Evolutionary conservation across 2,329 filamentous ascomycete genomes (phyloP), one percentile per base, ranked within the genome.

Genomic region (Colletotrichum truncatum): DNA sequence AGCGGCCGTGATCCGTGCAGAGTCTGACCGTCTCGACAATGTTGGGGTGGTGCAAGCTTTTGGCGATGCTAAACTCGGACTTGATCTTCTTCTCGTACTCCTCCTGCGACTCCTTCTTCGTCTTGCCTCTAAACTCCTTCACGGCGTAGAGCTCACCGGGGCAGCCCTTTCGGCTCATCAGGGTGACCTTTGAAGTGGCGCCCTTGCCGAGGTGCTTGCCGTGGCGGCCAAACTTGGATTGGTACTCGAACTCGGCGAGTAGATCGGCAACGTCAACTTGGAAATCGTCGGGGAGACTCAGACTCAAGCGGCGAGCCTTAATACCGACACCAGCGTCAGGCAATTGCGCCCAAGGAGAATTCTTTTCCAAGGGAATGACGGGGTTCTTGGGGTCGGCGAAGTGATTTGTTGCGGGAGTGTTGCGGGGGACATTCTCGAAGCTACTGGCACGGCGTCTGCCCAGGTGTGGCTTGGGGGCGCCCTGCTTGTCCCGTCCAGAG

Each of bases 71-170:
- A 80, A 89, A 97, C 75, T 97, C 94, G 1, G 92, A 94, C 77
- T 95, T 97, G 81, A 97, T 92, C 82, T 97, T 96, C 78, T 93
- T 91, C 69, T 92, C 87, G 76, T 97, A 97, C 53, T 96, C 92
- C 28, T 88, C 85, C 67, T 87, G 82, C 9, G 86, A 89, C 74
- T 97, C 93, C 39, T 85, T 84, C 32, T 85, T 84, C 34, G 89
- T 89, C 76, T 92, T 91, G 69, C 87, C 86, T 10, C 93, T 89
- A 76, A 97, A 97, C 73, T 96, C 92, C 80, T 97, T 97, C 70
- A 97, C 93, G 0, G 94, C 94, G 70, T 91, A 94, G 7, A 93
- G 78, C 72, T 93, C 89, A 38, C 82, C 83, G 5, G 84, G 80
- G 64, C 80, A 85, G 30, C 89, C 89, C 75, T 91, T 93, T 68